phyloP scores from a whole-genome alignment of 2,329 filamentous ascomycete genomes.

The Aureobasidium sp. region DNA sequence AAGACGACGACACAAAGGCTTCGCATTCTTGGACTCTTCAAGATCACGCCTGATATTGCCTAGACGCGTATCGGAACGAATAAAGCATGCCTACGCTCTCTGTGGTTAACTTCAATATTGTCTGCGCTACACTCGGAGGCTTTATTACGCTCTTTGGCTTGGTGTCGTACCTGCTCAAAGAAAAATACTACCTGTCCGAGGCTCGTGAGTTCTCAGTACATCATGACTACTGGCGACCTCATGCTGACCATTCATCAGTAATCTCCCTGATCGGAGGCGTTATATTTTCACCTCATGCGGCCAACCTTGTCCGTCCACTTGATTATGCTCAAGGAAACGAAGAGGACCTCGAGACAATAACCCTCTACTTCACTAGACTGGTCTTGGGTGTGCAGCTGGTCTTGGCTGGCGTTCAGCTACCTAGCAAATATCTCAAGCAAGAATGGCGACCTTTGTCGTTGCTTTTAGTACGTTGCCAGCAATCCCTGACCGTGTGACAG shows the following conservation, averaged over 20 bases:
- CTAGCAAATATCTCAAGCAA: slow-evolving; percentile 66
- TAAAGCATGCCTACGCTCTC: slow-evolving; percentile 51
- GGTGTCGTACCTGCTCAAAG: slow-evolving; percentile 82
- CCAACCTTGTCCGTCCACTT: slow-evolving; percentile 63
- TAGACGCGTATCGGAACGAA: background rate
- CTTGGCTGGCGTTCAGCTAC: slow-evolving; percentile 78
- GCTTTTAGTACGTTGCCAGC: slow-evolving; percentile 41
- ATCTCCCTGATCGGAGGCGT: slow-evolving; percentile 76
- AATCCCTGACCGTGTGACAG: background rate
- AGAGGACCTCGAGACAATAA: slow-evolving; percentile 59
- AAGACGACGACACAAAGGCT: background rate
- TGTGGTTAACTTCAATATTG: slow-evolving; percentile 73
- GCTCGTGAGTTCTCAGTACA: slow-evolving; percentile 52
- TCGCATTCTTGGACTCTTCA: background rate
- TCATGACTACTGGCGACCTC: background rate
- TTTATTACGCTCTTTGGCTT: slow-evolving; percentile 87
- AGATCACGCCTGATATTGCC: background rate
- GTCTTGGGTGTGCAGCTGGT: slow-evolving; percentile 88
- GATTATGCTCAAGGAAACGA: slow-evolving; percentile 58
- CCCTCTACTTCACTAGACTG: slow-evolving; percentile 74
- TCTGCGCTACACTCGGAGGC: slow-evolving; percentile 69
- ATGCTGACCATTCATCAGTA: slow-evolving; percentile 41
- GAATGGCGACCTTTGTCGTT: slow-evolving; percentile 70
- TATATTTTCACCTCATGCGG: slow-evolving; percentile 65
- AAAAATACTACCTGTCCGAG: slow-evolving; percentile 85